Evolutionary conservation across 805 yeast genomes (phyloP), one percentile per base, ranked within the genome.

Genomic region (Komagataella kurtzmanii): DNA sequence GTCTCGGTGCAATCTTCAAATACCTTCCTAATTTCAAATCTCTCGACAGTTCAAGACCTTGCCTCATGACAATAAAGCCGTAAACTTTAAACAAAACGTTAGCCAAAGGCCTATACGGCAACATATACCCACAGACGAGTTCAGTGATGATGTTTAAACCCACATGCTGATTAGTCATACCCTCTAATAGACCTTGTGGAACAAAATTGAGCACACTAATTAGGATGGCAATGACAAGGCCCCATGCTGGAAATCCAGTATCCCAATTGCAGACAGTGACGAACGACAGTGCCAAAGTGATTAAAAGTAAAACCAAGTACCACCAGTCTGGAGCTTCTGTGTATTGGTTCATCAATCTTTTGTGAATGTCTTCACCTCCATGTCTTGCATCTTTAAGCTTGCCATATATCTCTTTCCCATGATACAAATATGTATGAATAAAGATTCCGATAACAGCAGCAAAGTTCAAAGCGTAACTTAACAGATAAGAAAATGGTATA

Each of bases 321-420:
- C 88, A 82, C 81, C 83, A 80, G 56, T 80, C 85, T 1, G 95
- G 93, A 18, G 81, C 87, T 56, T 83, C 88, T 44, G 73, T 73
- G 62, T 83, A 83, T 52, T 64, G 67, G 47, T 57, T 60, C 83
- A 83, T 81, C 54, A 81, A 71, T 54, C 81, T 69, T 65, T 55
- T 51, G 48, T 78, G 76, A 14, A 46, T 40, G 30, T 48, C 52
- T 23, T 49, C 12, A 19, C 45, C 50, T 7, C 46, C 51, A 36
- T 30, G 30, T 18, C 45, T 17, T 3, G 50, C 30, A 18, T 43
- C 14, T 21, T 23, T 40, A 18, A 43, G 12, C 17, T 18, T 18
- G 8, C 18, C 24, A n/a, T 17, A 21, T 21, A 49, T 23, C 8
- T 49, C 36, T n/a, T 7, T 14, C 10, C 51, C 36, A 17, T 49